Evolutionary conservation across 106 monocot genomes (phyloP).

Genomic region (Dendrobium catenatum): DNA sequence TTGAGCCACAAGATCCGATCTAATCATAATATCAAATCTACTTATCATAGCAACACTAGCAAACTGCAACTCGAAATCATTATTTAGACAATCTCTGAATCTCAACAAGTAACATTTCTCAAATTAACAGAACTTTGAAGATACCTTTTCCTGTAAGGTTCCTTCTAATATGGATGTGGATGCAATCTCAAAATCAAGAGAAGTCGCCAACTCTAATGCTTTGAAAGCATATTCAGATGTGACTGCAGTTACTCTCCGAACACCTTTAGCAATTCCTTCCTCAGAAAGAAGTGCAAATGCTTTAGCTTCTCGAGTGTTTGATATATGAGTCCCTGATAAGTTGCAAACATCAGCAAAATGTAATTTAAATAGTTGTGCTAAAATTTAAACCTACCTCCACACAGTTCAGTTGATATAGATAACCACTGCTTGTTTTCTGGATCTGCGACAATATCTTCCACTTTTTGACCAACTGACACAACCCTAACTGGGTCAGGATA

Average conservation of each 20-base stretch:
- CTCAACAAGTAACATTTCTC: neutral
- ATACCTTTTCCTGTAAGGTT: conserved; percentile 72
- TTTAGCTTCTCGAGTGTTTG: conserved; percentile 90
- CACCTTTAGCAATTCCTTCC: conserved; percentile 97
- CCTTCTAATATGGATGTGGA: conserved; percentile 52
- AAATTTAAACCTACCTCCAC: conserved; percentile 60
- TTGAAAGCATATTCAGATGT: conserved; percentile 69
- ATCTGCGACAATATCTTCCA: conserved; percentile 65
- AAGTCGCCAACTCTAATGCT: conserved; percentile 55
- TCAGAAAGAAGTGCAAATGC: conserved; percentile 95
- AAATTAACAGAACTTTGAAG: neutral
- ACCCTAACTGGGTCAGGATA: conserved; percentile 96
- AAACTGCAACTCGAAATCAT: neutral
- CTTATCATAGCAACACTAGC: neutral
- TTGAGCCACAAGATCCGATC: neutral
- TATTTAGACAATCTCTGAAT: neutral
- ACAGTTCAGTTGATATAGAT: conserved; percentile 85
- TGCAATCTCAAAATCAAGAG: conserved; percentile 61
- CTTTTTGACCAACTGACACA: conserved; percentile 83
- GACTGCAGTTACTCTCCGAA: conserved; percentile 89
- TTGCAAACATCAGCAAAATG: neutral
- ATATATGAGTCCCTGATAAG: conserved; percentile 76
- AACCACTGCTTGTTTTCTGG: conserved; percentile 77
- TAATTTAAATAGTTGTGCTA: conserved; percentile 10
- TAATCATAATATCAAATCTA: neutral